Percentiles rank a stretch among this genome's conserved stretches.
phyloP scores from a whole-genome alignment of 495 filamentous ascomycete genomes.

The Neurospora sp. region DNA sequence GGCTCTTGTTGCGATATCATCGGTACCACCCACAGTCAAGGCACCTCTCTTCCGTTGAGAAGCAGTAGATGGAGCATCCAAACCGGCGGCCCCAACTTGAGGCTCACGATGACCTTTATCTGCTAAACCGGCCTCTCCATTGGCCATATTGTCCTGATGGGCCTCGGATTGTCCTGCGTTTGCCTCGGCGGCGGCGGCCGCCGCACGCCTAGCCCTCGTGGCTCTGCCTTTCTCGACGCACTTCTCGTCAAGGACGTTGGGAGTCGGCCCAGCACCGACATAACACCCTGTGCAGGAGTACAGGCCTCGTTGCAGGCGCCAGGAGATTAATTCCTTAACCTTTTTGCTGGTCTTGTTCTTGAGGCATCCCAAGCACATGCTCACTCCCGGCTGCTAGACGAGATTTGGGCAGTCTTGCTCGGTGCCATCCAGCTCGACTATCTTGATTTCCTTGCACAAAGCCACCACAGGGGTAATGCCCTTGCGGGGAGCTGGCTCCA shows the following conservation, averaged over 20 bases:
- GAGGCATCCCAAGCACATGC: too few species aligned
- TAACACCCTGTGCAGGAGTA: not conserved
- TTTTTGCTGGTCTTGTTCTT: not conserved
- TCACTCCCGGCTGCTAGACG: not conserved
- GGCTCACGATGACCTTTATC: too few species aligned
- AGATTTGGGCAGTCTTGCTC: not conserved
- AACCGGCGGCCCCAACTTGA: too few species aligned
- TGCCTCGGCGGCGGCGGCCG: too few species aligned
- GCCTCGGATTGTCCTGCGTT: too few species aligned
- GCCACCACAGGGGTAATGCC: not conserved
- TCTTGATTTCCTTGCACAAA: not conserved
- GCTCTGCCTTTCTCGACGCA: not conserved
- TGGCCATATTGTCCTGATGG: too few species aligned
- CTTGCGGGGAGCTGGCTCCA: not conserved
- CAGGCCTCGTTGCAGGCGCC: not conserved
- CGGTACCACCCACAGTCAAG: too few species aligned
- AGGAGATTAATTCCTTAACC: not conserved
- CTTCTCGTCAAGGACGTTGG: not conserved
- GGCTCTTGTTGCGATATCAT: too few species aligned
- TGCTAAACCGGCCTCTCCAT: too few species aligned
- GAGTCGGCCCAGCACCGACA: not conserved
- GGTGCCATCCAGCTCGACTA: not conserved
- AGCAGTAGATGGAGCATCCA: too few species aligned
- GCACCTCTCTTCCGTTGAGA: too few species aligned
- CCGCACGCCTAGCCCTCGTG: too few species aligned